Evolutionary conservation across 306 rosid genomes (phyloP), one percentile per base, ranked within the genome.

Genomic region (Acmispon strigosus): DNA sequence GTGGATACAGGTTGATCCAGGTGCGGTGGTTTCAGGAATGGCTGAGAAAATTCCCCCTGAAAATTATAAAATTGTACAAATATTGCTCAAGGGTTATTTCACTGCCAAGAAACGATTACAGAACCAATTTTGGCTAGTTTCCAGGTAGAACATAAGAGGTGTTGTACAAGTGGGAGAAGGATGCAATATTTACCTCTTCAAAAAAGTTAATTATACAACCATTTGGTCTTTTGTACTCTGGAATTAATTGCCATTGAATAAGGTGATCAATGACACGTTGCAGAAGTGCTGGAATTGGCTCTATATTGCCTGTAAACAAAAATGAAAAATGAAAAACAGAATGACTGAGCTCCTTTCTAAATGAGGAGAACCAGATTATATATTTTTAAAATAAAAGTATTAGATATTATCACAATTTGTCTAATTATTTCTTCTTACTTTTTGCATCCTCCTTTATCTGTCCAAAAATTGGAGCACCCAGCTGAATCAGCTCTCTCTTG

Each of bases 21-120:
- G 77, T 95, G 99, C 6, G 99, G 99, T 60, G 99, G 99, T 81
- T 95, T 95, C 72, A 83, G 84, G 86, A 95, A 95, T 77, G 99
- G 99, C 83, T 95, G 99, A 55, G 99, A 91, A 72, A 86, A 81
- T 76, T 95, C 99, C 34, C 87, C 99, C 97, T 91, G 73, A 55
- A 66, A 56, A 49, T 7, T 39, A 42, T n/a, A 70, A 67, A 57
- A 48, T 72, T 48, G 17, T 34, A n/a, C 4, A 54, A 27, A 66
- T 27, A 47, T 66, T 48, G 62, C 43, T 12, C 15, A 41, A 72
- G 13, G 47, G 49, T 39, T 72, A 53, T 18, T 52, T 37, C 37
- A 64, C 32, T 64, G 37, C 37, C 37, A 7, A 54, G 68, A 62
- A 67, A 73, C 66, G 19, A 68, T 17, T 67, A 12, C 62, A 63